These are phyloP conservation scores for Hypocreales sp. DNA, from an alignment of 2,329 filamentous ascomycete genomes.

Conservation along the genomic window DNA sequence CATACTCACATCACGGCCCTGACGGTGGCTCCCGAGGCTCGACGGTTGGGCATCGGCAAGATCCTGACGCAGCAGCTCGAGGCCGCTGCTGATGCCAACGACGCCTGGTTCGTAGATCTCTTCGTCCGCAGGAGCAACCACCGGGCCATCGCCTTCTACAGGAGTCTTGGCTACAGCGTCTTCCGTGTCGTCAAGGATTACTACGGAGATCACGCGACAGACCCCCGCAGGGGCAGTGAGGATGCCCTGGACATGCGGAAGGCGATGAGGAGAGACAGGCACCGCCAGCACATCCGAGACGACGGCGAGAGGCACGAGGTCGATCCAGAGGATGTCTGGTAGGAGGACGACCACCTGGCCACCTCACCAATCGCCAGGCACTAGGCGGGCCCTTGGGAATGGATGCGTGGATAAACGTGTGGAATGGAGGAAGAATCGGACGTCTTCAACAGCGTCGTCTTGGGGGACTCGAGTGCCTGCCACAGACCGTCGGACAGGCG, in stretches of 20 bases:
- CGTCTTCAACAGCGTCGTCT: no score
- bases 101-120: constrained; percentile 90
- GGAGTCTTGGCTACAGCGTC: constrained; percentile 80
- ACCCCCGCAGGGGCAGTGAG: constrained; percentile 49
- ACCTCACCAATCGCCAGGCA: no score
- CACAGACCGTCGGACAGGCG: no score
- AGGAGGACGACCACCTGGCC: background rate
- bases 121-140: constrained; percentile 84
- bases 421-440: no score
- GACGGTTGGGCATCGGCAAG: constrained; percentile 75
- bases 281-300: constrained; percentile 59
- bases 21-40: constrained; percentile 75
- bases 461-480: no score
- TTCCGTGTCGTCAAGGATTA: constrained; percentile 83
- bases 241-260: constrained; percentile 98
- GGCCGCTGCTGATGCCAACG: constrained; percentile 61
- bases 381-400: no score
- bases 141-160: constrained; percentile 78
- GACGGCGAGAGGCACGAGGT: constrained; percentile 71
- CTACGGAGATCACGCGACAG: constrained; percentile 70
- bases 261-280: constrained; percentile 65
- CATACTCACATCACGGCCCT: constrained; percentile 95
- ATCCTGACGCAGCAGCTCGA: constrained; percentile 72
- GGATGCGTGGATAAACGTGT: no score
- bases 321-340: constrained; percentile 76